Conservation (phyloP, 768 basidiomycete species). For the Tulasnella calospora region DNA sequence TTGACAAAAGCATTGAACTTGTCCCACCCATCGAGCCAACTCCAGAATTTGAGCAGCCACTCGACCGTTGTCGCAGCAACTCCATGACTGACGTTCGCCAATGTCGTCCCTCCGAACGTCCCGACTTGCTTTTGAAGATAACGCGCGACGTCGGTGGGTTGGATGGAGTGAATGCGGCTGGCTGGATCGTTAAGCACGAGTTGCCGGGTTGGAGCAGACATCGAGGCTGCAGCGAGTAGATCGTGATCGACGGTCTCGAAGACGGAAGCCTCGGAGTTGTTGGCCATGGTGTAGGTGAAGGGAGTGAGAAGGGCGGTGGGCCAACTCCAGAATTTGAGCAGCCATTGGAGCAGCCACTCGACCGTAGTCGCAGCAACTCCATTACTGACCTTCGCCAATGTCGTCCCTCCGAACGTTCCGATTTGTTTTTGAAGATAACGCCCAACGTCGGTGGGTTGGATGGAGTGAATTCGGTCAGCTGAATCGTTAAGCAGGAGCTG, state of each 20-base stretch:
- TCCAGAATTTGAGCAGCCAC: conserved; percentile 46
- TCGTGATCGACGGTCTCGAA: neutral
- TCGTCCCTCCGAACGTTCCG: neutral
- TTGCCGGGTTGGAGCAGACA: neutral
- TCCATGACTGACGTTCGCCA: neutral
- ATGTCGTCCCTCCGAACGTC: neutral
- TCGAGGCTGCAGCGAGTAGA: neutral
- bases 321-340: conserved; percentile 47
- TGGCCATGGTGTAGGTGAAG: neutral
- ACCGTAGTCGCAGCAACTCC: conserved; percentile 29
- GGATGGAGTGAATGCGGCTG: neutral
- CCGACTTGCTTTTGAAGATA: neutral
- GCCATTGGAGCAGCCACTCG: too few relatives aligned
- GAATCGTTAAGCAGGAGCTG: neutral
- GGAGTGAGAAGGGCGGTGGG: conserved; percentile 25
- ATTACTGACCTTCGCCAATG: too few relatives aligned
- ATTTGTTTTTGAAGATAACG: neutral
- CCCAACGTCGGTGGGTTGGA: neutral
- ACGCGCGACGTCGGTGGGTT: neutral
- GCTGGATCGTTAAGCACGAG: neutral
- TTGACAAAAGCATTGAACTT: neutral
- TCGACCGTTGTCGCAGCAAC: conserved; percentile 29
- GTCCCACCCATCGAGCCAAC: conserved; percentile 39
- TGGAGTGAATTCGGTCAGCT: neutral
- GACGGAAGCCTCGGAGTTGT: neutral